Evolutionary conservation across 352 stramenopile species (phyloP), one percentile per base, ranked within the genome.

Genomic region (Globisporangium barbulae): DNA sequence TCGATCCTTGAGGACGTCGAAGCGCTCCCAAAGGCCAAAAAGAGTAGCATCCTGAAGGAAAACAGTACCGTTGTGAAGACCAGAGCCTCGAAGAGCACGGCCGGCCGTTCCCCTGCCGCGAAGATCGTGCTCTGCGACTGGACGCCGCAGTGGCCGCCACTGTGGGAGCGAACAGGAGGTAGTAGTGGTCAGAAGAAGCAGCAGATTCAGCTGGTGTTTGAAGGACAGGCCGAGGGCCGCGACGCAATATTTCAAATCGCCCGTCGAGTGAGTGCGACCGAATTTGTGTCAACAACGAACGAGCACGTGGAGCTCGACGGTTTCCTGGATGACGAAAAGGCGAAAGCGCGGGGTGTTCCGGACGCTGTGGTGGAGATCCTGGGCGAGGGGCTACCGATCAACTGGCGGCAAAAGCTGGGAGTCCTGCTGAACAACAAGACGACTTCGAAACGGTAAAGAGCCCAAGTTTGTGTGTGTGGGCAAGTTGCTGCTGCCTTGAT

Each of bases 361-460:
- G 45, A 64, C 0, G 54, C 61, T 4, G 72, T 80, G 42, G 71
- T 85, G 59, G 76, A 86, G 47, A 47, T 89, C 19, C 66, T 92
- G 65, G 42, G 73, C 5, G 74, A 83, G 1, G 83, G 83, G 1
- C 71, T 92, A n/a, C 83, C 83, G 19, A 56, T 70, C 13, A 74
- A 76, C 25, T 91, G 78, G 66, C 65, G 69, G 21, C 59, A 57
- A 2, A 39, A 65, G 17, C 52, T 79, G n/a, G 52, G 76, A 35
- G 19, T 19, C 10, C 15, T 57, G 17, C 3, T 65, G 30, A 13
- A 28, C 22, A 25, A 17, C 15, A 53, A 50, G 55, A 65, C 45
- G 41, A 48, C 48, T 22, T n/a, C 42, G 30, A 57, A 42, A 44
- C 53, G 33, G 53, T 61, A 22, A 19, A 39, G 10, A 44, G 39